Evolutionary conservation across 352 stramenopile species (phyloP), one percentile per base, ranked within the genome.

Genomic region (Globisporangium barbulae): DNA sequence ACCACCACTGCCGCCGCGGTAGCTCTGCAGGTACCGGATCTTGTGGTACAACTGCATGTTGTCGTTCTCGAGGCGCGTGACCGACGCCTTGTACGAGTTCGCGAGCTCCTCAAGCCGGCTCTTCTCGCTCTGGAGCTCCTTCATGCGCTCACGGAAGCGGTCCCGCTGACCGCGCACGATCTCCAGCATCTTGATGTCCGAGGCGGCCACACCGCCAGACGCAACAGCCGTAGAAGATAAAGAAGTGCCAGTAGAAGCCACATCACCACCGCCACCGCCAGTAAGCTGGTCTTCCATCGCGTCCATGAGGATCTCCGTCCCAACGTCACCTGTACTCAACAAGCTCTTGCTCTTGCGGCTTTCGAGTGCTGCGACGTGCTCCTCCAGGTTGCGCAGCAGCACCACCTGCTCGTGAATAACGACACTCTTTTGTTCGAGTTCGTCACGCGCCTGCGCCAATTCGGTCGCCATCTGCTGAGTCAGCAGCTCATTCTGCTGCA

Each of bases 31-130:
- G 61, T 91, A 94, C 4, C 88, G 81, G 56, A 97, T 91, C 72
- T 97, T 97, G 67, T 97, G 81, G 63, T 96, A 96, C 15, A 97
- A 70, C 64, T 95, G 83, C 76, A 97, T 91, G 75, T 97, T 97
- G 73, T 97, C 90, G 0, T 76, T 79, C 71, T 97, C 87, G 33
- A 97, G 75, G 33, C 83, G 85, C 3, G 82, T 60, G 21, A 88
- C 82, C 30, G 83, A 86, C 58, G 63, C 80, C 62, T 88, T 85
- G 61, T 80, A 88, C 53, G 75, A 79, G 21, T 75, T 74, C 31
- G 72, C 82, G n/a, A 88, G 74, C 67, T 92, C 78, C 57, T 90
- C 80, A 1, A 89, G 69, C 15, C 82, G 82, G 41, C 76, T 92
- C 42, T 90, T 91, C 33, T 92, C 79, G 30, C 63, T 67, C 59